Percentiles rank a stretch among this genome's conserved stretches.
phyloP scores from a whole-genome alignment of 371 early-diverging fungal species.

The Lichtheimia corymbifera region DNA sequence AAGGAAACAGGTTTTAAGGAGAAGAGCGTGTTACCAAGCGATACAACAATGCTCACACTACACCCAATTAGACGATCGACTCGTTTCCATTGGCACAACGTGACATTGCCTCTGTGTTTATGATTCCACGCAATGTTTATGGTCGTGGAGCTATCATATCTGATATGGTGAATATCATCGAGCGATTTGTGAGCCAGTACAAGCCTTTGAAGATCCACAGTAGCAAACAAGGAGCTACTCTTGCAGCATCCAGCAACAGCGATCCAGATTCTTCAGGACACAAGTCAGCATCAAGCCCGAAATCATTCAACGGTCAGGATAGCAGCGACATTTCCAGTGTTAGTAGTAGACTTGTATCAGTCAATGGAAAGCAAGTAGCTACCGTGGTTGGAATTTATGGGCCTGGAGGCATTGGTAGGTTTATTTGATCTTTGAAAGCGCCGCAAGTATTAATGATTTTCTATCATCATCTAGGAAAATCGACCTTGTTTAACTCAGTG shows the following conservation, averaged over 20 bases:
- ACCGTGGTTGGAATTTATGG: constrained; percentile 37
- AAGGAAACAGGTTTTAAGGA: no score
- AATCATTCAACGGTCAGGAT: no score
- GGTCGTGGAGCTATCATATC: constrained; percentile 38
- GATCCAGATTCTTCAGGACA: no score
- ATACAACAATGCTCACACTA: no score
- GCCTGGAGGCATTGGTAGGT: constrained; percentile 38
- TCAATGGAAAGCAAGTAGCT: background rate
- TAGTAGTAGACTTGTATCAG: no score
- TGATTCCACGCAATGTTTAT: constrained; percentile 38
- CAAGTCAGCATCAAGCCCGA: no score
- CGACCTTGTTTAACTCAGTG: constrained; percentile 39
- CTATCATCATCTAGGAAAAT: constrained; percentile 32
- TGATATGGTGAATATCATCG: constrained; percentile 35
- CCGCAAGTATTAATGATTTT: no score
- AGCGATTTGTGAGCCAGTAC: constrained; percentile 29
- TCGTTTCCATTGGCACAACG: constrained; percentile 38
- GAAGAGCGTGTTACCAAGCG: no score
- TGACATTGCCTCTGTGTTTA: constrained; percentile 50
- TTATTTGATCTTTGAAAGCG: background rate
- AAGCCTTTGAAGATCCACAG: no score
- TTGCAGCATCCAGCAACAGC: no score
- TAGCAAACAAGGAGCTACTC: no score
- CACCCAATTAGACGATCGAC: constrained; percentile 21
- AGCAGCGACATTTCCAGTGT: no score